Conservation (phyloP, 179 eudicot species). For the Heliamphora pulchella region DNA sequence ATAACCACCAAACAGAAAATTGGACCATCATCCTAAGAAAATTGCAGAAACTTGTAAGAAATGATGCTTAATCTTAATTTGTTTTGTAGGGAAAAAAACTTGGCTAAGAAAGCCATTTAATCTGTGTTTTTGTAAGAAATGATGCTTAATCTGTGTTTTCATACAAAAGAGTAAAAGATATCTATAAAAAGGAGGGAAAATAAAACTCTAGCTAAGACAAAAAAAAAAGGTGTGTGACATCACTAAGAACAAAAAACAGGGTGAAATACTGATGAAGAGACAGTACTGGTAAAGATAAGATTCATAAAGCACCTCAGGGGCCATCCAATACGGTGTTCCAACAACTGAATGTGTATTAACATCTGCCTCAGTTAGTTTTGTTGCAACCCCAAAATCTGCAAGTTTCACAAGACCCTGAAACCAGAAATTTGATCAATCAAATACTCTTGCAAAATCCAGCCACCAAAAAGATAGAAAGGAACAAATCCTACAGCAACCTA, state of each 20-base stretch:
- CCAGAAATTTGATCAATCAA: conserved; percentile 18
- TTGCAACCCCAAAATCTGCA: conserved; percentile 99
- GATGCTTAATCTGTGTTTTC: too few species aligned
- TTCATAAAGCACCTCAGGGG: conserved; percentile 73
- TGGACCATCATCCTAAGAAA: too few species aligned
- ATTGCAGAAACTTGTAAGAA: too few species aligned
- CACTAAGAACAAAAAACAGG: background rate
- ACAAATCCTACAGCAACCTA: background rate
- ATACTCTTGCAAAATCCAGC: background rate
- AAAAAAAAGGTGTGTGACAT: background rate
- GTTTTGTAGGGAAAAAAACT: too few species aligned
- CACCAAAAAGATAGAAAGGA: background rate
- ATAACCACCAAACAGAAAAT: too few species aligned
- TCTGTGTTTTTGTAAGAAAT: too few species aligned
- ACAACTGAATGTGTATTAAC: conserved; percentile 97
- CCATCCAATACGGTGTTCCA: conserved; percentile 99
- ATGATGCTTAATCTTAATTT: too few species aligned
- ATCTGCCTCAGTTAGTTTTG: conserved; percentile 96
- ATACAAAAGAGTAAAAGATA: background rate
- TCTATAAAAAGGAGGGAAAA: background rate
- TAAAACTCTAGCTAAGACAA: background rate
- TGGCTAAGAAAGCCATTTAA: too few species aligned
- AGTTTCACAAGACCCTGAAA: conserved; percentile 97
- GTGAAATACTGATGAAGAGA: background rate
- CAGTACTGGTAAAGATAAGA: background rate